A percentile compares a stretch with the other conserved stretches of the same genome.
Conservation (phyloP, 169 alveolate genomes). For the Haemoproteus tartakovskyi region DNA sequence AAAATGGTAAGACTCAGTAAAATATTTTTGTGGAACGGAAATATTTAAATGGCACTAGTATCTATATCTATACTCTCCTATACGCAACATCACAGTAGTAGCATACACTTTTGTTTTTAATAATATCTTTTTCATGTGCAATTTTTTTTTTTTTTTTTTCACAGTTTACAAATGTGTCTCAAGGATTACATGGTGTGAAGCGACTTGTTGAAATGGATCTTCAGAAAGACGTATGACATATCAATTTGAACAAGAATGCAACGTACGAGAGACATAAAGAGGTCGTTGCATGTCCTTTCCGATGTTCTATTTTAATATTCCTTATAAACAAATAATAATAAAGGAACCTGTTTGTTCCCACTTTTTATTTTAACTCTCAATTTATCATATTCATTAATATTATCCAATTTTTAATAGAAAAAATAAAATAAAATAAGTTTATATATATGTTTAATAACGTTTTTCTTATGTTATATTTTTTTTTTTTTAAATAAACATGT, state of each 20-base stretch:
- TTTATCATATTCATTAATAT: not conserved
- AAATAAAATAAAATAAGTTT: not conserved
- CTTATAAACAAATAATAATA: too few species aligned
- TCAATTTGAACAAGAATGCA: too few species aligned
- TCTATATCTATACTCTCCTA: too few species aligned
- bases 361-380: not conserved
- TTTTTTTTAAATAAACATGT: too few species aligned
- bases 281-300: too few species aligned
- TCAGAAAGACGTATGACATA: constrained; percentile 1
- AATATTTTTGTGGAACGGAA: too few species aligned
- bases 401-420: not conserved
- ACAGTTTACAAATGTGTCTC: constrained; percentile 60
- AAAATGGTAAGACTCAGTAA: constrained; percentile 45
- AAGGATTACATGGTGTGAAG: constrained; percentile 55
- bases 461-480: too few species aligned
- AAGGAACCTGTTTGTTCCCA: not conserved
- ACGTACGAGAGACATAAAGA: too few species aligned
- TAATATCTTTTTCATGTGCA: not conserved
- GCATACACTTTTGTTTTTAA: too few species aligned
- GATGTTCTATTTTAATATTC: too few species aligned
- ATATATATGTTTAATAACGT: not conserved
- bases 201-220: constrained; percentile 41
- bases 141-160: constrained; percentile 4
- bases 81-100: too few species aligned
- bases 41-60: too few species aligned